Base-by-base conservation (phyloP, 345 rosid genomes). In the Kandelia obovata region DNA sequence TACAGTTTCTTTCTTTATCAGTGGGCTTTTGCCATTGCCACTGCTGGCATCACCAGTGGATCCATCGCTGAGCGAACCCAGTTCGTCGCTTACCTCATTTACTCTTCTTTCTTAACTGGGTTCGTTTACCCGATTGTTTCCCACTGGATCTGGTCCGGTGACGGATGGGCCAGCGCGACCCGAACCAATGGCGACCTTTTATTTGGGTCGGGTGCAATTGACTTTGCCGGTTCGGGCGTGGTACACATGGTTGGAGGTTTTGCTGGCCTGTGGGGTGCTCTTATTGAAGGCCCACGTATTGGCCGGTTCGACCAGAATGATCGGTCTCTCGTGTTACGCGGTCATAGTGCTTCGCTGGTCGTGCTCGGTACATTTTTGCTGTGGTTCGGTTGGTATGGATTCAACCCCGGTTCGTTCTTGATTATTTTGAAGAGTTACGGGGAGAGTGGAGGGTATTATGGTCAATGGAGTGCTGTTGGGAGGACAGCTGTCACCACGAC, bases 61-160 rank as follows among this genome's bases (percentile, higher is more conserved):
- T 88, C 92, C 2, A 88, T 88, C n/a, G 90, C 92, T 0, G 88
- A 88, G 73, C 79, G 90, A 60, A 88, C 92, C 49, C 92, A 88
- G 51, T 88, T 88, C 52, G 86, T 88, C 8, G 88, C 92, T 37
- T 88, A 88, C 31, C 61, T 88, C 15, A 80, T 86, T 6, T 88
- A 86, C 74, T 88, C 92, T 1, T 78, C 90, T 7, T 88, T 88
- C 30, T 70, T 88, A 17, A 86, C 90, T 1, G 90, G 92, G 0
- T 79, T 88, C 5, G 92, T 88, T 57, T 86, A 88, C 68, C 89
- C 87, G 0, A 61, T 88, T 23, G 92, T 84, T 0, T 82, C 92
- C 0, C 92, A 88, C 69, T 88, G 89, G 89, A 68, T 85, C 64
- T 88, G 92, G 92, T 81, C 90, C 5, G 30, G 47, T 0, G 92